Evolutionary conservation across 768 basidiomycete genomes (phyloP), one percentile per base, ranked within the genome.

Genomic region (Lanmaoa rubissima): DNA sequence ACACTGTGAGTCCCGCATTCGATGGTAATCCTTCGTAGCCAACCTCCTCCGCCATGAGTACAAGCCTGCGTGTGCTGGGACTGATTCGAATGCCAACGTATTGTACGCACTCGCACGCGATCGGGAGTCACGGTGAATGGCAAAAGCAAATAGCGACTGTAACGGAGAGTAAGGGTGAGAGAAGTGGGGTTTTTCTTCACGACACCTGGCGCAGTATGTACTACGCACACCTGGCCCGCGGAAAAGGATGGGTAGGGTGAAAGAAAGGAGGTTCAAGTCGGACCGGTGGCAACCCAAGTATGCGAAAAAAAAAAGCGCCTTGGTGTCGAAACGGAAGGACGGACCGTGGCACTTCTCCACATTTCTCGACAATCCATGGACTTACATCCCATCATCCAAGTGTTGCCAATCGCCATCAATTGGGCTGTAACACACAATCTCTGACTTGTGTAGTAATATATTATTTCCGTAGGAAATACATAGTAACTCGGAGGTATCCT

Each of bases 1-100:
- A 63, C 65, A 90, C 89, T 26, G 83, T 85, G 65, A 94, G 82
- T 46, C 91, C 88, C 40, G 89, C 86, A 74, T 91, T 91, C 9
- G 84, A 81, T 53, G 90, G 86, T 49, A 88, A 71, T 53, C 74
- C 79, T 72, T 89, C 87, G 68, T 87, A 86, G 53, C 87, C 87
- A 26, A 79, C 79, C 60, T 82, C 77, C 39, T 73, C 75, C 40
- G 76, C 71, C 68, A 76, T 75, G 52, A 59, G 53, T 61, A 44
- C 28, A 58, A 65, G 43, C 32, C 47, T 50, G 58, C 16, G 51
- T 60, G 46, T 54, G 17, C 39, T 42, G 48, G 41, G 40, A 45
- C 48, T 43, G 53, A 21, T 48, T 55, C 56, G 45, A 54, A 48
- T 35, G 57, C 47, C 41, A 52, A 40, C 44, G 40, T 53, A 53